Base-by-base conservation (phyloP, 23 red algal genomes). In the Cyanidiococcus yangmingshanensis region DNA sequence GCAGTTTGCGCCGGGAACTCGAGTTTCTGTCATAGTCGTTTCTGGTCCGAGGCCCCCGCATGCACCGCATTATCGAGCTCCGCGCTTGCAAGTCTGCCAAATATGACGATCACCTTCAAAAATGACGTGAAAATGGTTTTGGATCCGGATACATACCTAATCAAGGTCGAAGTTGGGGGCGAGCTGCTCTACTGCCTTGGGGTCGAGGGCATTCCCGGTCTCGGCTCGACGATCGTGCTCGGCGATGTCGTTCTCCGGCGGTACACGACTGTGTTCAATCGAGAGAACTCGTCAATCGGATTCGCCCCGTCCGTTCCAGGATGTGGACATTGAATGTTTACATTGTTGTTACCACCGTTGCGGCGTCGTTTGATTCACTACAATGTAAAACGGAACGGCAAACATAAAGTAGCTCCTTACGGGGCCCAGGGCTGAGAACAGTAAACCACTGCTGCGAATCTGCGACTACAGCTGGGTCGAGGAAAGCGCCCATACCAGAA, bases 191-290 rank as follows among this genome's bases (percentile, higher is more conserved):
- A 78, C 45, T 78, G 76, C 35, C 15, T 78, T 0, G 76, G 76
- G 15, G 37, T 78, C 37, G 32, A 78, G 76, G 57, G 34, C n/a
- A 37, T 78, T 18, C 39, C 76, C 12, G 12, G 12, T 21, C 7
- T 21, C 7, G 76, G 76, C 1, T 17, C 58, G 26, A 34, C 39
- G 39, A 41, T 78, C 37, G 58, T 78, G 17, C 37, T 78, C 18
- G 76, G 76, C 32, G 76, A 78, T 16, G 37, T 58, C 16, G 76
- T 78, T 41, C 58, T 78, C 50, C 57, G 76, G 76, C 57, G 58
- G 2, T 78, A 40, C 45, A 58, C 57, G 24, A 78, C 76, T 1
- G 37, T 78, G 18, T 78, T 78, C 45, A 58, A 78, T 40, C 57
- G 76, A 34, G 50, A 78, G 37, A 78, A 78, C n/a, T 58, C 50